Conservation (phyloP, 208 protist genomes). For the Leishmania aethiopica region DNA sequence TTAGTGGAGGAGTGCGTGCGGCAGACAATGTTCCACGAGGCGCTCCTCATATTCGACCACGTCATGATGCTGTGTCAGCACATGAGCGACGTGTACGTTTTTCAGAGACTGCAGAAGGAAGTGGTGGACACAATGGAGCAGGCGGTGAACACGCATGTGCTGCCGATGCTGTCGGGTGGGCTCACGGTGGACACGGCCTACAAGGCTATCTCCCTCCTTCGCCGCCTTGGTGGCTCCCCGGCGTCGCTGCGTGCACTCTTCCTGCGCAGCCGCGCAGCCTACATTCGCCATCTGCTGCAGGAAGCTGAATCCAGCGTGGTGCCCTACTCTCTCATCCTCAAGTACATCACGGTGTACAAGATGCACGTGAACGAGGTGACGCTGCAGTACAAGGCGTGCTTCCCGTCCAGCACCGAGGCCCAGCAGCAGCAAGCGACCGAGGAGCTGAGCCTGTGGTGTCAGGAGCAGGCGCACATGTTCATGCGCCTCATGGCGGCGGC, state of each 20-base stretch:
- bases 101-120: slow-evolving; percentile 31
- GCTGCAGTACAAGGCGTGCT: slow-evolving; percentile 79
- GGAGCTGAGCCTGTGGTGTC: slow-evolving; percentile 48
- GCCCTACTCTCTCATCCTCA: slow-evolving; percentile 64
- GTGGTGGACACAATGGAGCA: slow-evolving; percentile 41
- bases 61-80: slow-evolving; percentile 45
- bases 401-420: slow-evolving; percentile 37
- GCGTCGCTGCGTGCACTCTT: slow-evolving; percentile 53
- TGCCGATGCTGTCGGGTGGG: slow-evolving; percentile 62
- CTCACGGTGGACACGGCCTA: slow-evolving; percentile 70
- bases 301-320: slow-evolving; percentile 48
- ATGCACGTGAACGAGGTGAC: slow-evolving; percentile 76
- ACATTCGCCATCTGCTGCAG: slow-evolving; percentile 43
- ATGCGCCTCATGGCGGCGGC: slow-evolving; percentile 42
- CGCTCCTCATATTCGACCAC: slow-evolving; percentile 71
- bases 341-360: slow-evolving; percentile 74
- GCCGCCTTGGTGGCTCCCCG: slow-evolving; percentile 46
- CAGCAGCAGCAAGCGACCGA: slow-evolving; percentile 16
- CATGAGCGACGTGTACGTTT: slow-evolving; percentile 40
- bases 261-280: slow-evolving; percentile 47
- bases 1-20: slow-evolving; percentile 71
- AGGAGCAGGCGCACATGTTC: slow-evolving; percentile 51
- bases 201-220: slow-evolving; percentile 67
- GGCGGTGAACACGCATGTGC: slow-evolving; percentile 45
- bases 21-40: slow-evolving; percentile 84